phyloP scores from a whole-genome alignment of 345 rosid species.

The Draba incana region DNA sequence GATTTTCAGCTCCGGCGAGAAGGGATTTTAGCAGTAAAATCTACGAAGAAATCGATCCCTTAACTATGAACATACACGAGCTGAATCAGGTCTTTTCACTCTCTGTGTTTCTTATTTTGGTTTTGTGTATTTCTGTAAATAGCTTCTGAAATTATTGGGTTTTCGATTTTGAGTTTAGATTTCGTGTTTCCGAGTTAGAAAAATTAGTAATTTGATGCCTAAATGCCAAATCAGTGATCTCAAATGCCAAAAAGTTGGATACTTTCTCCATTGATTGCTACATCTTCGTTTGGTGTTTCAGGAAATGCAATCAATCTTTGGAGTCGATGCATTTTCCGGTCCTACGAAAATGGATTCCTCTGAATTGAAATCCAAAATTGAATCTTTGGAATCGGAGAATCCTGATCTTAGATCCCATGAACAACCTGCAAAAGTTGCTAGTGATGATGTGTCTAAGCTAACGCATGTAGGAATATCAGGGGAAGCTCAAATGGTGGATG shows the following conservation, averaged over 20 bases:
- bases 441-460: conserved; percentile 39
- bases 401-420: conserved; percentile 1
- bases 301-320: conserved; percentile 89
- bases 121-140: not conserved
- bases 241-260: not conserved
- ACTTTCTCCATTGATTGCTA: not conserved
- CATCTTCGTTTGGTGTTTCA: conserved; percentile 39
- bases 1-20: conserved; percentile 36
- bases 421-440: conserved; percentile 37
- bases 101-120: not conserved
- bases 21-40: conserved; percentile 47
- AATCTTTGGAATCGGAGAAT: conserved; percentile 1
- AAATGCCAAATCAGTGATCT: conserved; percentile 1
- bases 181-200: not conserved
- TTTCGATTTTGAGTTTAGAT: not conserved
- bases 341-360: conserved; percentile 36
- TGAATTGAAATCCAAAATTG: conserved; percentile 38
- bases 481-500: conserved; percentile 96
- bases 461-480: conserved; percentile 67
- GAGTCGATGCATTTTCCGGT: conserved; percentile 55
- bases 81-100: conserved; percentile 55
- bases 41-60: conserved; percentile 31
- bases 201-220: not conserved
- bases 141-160: not conserved
- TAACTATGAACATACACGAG: conserved; percentile 45